Conservation (phyloP, 192 early-diverging fungal species). For the Coemansia reversa region DNA sequence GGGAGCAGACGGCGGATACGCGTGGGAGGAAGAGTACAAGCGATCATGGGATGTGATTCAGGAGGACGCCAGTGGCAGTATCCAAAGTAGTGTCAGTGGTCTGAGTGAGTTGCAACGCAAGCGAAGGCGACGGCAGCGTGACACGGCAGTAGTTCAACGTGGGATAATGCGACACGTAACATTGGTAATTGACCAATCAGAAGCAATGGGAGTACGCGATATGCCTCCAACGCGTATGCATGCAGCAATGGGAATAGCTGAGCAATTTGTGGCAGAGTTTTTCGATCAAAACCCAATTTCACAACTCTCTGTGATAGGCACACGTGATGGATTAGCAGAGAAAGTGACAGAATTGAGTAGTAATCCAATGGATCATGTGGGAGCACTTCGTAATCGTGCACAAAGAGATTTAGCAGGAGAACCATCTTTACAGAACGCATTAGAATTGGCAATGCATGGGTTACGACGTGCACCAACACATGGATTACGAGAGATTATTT, state of each 20-base stretch:
- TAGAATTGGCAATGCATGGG: constrained; percentile 77
- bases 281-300: constrained; percentile 96
- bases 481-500: constrained; percentile 81
- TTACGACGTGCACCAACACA: constrained; percentile 85
- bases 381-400: constrained; percentile 61
- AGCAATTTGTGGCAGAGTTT: constrained; percentile 81
- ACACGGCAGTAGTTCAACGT: constrained; percentile 70
- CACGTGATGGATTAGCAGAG: constrained; percentile 83
- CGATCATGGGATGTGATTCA: constrained; percentile 93
- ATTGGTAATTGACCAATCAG: constrained; percentile 80
- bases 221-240: constrained; percentile 80
- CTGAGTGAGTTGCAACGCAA: constrained; percentile 71
- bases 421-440: constrained; percentile 88
- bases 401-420: constrained; percentile 78
- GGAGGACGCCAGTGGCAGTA: constrained; percentile 81
- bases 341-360: constrained; percentile 82
- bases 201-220: constrained; percentile 82
- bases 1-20: constrained; percentile 63
- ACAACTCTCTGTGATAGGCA: constrained; percentile 80
- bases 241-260: constrained; percentile 62
- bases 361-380: constrained; percentile 80
- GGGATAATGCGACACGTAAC: constrained; percentile 84
- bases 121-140: constrained; percentile 57
- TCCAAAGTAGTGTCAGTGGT: constrained; percentile 69
- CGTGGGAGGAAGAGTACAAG: constrained; percentile 97